A percentile compares a stretch with the other conserved stretches of the same genome.
These are phyloP conservation scores for Aspergillus viridinutans DNA, from an alignment of 2,329 filamentous ascomycete genomes.

Conservation along the genomic window DNA sequence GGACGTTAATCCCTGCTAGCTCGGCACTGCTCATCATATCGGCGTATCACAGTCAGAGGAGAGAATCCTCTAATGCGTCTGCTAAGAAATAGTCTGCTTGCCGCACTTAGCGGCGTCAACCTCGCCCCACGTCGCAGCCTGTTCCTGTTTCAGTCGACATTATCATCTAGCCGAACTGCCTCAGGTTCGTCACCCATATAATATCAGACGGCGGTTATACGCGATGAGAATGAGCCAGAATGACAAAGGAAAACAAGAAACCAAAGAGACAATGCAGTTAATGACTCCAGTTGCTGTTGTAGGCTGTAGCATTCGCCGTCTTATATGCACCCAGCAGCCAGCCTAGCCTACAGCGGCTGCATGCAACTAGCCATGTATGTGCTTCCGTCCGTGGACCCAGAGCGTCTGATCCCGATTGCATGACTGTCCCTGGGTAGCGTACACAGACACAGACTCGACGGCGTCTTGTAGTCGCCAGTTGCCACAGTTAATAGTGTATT, in stretches of 20 bases:
- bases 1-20: not conserved
- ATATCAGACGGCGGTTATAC: not conserved
- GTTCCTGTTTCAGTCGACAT: constrained; percentile 1
- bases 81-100: not conserved
- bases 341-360: not conserved
- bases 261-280: not conserved
- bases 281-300: not conserved
- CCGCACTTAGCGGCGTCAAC: not conserved
- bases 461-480: not conserved
- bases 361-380: not conserved
- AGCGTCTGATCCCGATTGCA: not conserved
- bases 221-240: not conserved
- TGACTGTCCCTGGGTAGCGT: not conserved
- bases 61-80: not conserved
- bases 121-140: not conserved
- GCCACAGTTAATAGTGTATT: not conserved
- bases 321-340: not conserved
- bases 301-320: not conserved
- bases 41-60: not conserved
- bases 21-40: not conserved
- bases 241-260: not conserved
- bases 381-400: not conserved
- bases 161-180: not conserved
- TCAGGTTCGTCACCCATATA: not conserved
- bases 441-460: not conserved